Base-by-base conservation (phyloP, 495 filamentous ascomycete species). In the Lepidopterella palustris region DNA sequence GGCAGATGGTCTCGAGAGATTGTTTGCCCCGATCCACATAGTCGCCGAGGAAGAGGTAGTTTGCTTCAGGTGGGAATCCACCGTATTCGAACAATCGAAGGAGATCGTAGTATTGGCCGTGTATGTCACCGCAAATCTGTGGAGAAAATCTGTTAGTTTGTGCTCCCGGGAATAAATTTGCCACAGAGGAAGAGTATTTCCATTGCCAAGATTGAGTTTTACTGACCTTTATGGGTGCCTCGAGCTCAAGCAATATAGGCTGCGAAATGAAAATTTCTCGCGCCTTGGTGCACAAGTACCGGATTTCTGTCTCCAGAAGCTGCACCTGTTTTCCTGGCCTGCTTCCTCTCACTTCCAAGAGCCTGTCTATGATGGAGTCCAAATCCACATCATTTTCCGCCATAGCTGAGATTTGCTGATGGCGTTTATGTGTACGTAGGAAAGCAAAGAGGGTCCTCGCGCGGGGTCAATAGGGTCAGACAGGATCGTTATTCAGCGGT, bases 261-360 rank as follows among this genome's bases (percentile, higher is more conserved):
- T 98, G 93, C 55, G 92, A 97, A 76, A 98, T 98, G 80, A 98
- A 98, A 68, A 98, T 98, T 77, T 98, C 93, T 60, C 93, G 87
- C 39, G 93, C 92, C 80, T 97, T 98, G 68, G 93, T 97, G 83
- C 93, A 98, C 63, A 98, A 85, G 78, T 85, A 96, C 68, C 93
- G 89, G 65, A 98, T 98, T 79, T 98, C 95, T 55, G 89, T 86
- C 73, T 98, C 93, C 62, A 96, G 78, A 61, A 98, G 84, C 76
- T 98, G 93, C 40, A 98, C 95, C 77, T 97, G 93, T 79, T 98
- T 98, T 63, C 93, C 93, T 54, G 93, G 93, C 72, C 93, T 83
- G 81, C 92, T 97, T 68, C 93, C 93, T 78, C 93, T 86, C 76
- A 98, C 93, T 78, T 98, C 93, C 67, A 98, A 79, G 73, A 98